Evolutionary conservation across 179 eudicot genomes (phyloP).

Genomic region (Beta corolliflora): DNA sequence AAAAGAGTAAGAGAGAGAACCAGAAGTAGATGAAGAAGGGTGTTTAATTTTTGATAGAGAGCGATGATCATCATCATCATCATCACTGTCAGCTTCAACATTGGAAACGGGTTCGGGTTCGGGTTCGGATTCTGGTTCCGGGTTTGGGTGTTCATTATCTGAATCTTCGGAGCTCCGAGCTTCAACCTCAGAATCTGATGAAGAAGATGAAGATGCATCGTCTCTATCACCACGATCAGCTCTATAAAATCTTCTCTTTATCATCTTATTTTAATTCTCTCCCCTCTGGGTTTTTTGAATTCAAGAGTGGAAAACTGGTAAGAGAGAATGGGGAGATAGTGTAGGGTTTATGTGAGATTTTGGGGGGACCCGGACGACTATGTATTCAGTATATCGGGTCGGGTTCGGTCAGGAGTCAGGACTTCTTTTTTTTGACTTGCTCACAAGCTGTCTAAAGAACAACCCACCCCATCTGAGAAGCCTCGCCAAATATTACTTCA

Average conservation of each 20-base stretch:
- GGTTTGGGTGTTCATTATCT: conserved; percentile 29
- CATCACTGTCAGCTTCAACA: conserved; percentile 17
- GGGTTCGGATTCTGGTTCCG: background rate
- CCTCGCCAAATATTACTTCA: too few species aligned
- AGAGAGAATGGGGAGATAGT: background rate
- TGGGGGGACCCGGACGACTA: conserved; percentile 4
- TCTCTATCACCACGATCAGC: conserved; percentile 58
- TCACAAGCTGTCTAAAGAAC: too few species aligned
- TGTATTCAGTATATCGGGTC: background rate
- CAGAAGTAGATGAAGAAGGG: conserved; percentile 60
- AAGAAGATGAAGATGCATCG: conserved; percentile 47
- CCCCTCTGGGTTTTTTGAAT: background rate
- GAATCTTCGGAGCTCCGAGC: conserved; percentile 31
- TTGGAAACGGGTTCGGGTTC: conserved; percentile 15
- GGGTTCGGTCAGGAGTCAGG: background rate
- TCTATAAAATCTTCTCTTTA: conserved; percentile 75
- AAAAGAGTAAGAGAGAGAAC: conserved; percentile 30
- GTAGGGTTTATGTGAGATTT: conserved; percentile 39
- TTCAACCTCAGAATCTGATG: conserved; percentile 68
- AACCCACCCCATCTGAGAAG: too few species aligned
- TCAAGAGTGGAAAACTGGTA: background rate
- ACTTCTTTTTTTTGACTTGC: too few species aligned
- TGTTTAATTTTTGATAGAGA: conserved; percentile 24
- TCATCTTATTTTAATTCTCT: conserved; percentile 38
- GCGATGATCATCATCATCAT: conserved; percentile 20